Conservation (phyloP, 305 asterid genomes). For the Caryopteris hybrid region DNA sequence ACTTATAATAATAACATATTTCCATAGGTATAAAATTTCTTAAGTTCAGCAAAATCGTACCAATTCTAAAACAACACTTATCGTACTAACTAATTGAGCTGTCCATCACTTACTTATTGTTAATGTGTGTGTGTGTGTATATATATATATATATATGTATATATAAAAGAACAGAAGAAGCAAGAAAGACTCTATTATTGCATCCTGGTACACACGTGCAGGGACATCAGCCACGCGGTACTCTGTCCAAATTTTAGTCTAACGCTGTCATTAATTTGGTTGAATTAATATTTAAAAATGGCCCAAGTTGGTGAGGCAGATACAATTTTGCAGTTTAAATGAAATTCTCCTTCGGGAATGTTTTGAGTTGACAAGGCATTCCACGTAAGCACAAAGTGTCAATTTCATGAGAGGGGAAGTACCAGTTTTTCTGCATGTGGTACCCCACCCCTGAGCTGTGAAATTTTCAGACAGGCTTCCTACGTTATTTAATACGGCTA, state of each 20-base stretch:
- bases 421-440: slow-evolving; percentile 13
- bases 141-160: not conserved
- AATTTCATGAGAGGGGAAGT: slow-evolving; percentile 3
- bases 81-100: too few species aligned
- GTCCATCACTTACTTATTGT: too few species aligned
- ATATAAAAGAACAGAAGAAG: not conserved
- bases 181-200: not conserved
- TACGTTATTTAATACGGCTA: not conserved
- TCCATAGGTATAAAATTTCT: too few species aligned
- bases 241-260: not conserved
- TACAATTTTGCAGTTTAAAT: not conserved
- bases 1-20: too few species aligned
- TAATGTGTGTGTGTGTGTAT: too few species aligned
- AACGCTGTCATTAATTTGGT: not conserved
- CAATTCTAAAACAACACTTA: too few species aligned
- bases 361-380: slow-evolving; percentile 19
- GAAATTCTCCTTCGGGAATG: slow-evolving; percentile 9
- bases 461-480: too few species aligned
- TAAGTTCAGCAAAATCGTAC: too few species aligned
- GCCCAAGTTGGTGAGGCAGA: not conserved
- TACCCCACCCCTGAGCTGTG: slow-evolving; percentile 19
- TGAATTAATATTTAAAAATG: not conserved
- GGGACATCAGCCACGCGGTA: not conserved
- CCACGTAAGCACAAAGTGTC: slow-evolving; percentile 2
- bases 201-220: not conserved